Evolutionary conservation across 176 grass and related monocot species (phyloP).

Genomic region (Carex littledalei): DNA sequence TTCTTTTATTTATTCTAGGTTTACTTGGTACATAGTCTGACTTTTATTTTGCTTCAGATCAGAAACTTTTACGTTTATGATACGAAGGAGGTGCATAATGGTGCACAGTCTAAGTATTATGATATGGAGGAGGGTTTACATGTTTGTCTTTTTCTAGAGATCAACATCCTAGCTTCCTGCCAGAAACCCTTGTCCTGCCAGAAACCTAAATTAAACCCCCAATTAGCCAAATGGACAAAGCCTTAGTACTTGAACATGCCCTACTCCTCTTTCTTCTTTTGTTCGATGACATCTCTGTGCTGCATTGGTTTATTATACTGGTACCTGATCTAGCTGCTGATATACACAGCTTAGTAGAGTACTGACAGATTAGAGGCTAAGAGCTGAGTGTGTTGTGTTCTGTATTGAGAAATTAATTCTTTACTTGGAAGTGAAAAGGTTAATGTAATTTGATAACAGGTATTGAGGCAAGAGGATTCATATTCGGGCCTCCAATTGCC

Average conservation of each 20-base stretch:
- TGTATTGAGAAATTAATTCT: neutral
- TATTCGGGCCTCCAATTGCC: slow-evolving; percentile 92
- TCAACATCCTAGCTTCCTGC: too few relatives aligned
- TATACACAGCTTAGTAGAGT: neutral
- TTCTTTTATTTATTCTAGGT: neutral
- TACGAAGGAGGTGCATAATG: neutral
- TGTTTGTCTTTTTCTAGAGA: neutral
- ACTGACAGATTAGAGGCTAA: neutral
- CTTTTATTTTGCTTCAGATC: neutral
- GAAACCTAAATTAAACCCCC: neutral
- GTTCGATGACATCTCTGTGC: neutral
- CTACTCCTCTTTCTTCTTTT: neutral
- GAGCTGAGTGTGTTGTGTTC: neutral
- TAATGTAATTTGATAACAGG: slow-evolving; percentile 39
- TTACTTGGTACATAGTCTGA: neutral
- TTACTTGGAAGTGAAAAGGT: neutral
- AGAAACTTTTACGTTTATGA: neutral
- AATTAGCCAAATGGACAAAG: neutral
- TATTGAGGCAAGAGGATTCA: slow-evolving; percentile 96
- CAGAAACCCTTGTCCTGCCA: neutral
- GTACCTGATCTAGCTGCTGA: neutral
- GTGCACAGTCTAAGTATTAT: neutral
- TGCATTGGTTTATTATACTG: neutral
- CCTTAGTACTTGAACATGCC: neutral
- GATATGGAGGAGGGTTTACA: neutral